phyloP scores from a whole-genome alignment of 768 basidiomycete species.

The Tylopilus sp. region DNA sequence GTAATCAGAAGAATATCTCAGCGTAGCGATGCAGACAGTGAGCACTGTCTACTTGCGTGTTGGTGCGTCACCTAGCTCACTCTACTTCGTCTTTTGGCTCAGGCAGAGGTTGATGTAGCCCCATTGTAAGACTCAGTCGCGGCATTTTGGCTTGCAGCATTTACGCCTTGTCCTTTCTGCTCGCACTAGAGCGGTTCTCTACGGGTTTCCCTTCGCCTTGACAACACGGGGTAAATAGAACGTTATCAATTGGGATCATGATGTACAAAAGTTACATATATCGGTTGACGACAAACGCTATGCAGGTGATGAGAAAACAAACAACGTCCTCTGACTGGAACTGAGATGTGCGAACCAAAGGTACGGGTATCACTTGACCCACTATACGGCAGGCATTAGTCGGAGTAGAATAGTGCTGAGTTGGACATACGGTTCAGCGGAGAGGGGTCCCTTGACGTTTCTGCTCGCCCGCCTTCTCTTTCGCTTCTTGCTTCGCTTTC shows the following conservation, averaged over 20 bases:
- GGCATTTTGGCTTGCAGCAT: too few relatives aligned
- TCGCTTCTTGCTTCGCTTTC: not conserved
- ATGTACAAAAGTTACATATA: conserved; percentile 8
- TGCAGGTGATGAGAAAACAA: conserved; percentile 9
- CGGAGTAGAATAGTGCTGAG: not conserved
- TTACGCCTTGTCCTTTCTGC: not conserved
- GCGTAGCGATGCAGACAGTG: conserved; percentile 41
- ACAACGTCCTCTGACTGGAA: conserved; percentile 1
- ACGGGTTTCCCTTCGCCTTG: not conserved
- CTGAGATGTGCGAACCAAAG: not conserved
- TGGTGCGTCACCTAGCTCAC: not conserved
- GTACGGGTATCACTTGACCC: not conserved
- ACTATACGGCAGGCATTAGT: conserved; percentile 6
- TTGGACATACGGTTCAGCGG: conserved; percentile 3
- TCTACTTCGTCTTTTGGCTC: not conserved
- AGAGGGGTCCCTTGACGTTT: not conserved
- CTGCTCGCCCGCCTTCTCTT: not conserved
- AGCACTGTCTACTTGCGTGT: conserved; percentile 6
- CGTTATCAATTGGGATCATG: not conserved
- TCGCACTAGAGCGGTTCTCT: not conserved
- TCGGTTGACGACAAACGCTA: not conserved
- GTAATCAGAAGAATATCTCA: conserved; percentile 32
- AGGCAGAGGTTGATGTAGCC: not conserved
- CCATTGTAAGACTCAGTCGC: too few relatives aligned
- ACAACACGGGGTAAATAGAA: not conserved